Evolutionary conservation across 768 basidiomycete species (phyloP), one percentile per base, ranked within the genome.

Genomic region (Mycena metata): DNA sequence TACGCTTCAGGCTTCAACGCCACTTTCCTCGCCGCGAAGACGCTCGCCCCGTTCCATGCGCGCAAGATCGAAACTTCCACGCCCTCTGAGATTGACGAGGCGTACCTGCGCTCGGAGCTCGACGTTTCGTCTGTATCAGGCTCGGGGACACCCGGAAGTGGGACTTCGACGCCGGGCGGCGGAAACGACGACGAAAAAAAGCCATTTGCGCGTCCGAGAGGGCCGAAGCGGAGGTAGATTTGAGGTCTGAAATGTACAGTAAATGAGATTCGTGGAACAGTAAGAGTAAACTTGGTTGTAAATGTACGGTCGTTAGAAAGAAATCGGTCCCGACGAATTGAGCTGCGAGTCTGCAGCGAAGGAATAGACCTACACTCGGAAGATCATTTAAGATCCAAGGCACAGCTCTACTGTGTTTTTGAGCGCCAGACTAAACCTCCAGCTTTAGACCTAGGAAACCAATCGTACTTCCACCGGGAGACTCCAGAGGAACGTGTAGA

Each of bases 21-120:
- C 21, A 84, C 91, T 9, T 91, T 87, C 73, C 82, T 84, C 57
- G 80, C 86, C 10, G 89, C 87, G 36, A 90, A 89, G 68, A 80
- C 78, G 6, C 74, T 91, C 2, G 80, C 80, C 33, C 80, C 83
- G 19, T 81, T 80, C 30, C 79, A 83, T 11, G 67, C 86, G 19
- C 86, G 87, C 74, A 96, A 89, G 83, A 83, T 96, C 60, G 94
- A 97, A 76, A 96, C 94, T 0, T 93, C 93, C 0, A 90, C 95
- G 72, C 91, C 94, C 0, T 69, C 73, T 17, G 96, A 96, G 73
- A 71, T 98, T 16, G 85, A 89, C 42, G 90, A 90, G 72, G 79
- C 80, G 0, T 91, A 85, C 73, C 77, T 98, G 60, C 84, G 81
- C 64, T 77, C 83, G 13, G 90, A 91, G 72, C 82, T 96, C 23